A percentile compares a stretch with the other conserved stretches of the same genome.
Conservation (phyloP, 75 land plant genomes). For the Chamaecyparis obtusa region DNA sequence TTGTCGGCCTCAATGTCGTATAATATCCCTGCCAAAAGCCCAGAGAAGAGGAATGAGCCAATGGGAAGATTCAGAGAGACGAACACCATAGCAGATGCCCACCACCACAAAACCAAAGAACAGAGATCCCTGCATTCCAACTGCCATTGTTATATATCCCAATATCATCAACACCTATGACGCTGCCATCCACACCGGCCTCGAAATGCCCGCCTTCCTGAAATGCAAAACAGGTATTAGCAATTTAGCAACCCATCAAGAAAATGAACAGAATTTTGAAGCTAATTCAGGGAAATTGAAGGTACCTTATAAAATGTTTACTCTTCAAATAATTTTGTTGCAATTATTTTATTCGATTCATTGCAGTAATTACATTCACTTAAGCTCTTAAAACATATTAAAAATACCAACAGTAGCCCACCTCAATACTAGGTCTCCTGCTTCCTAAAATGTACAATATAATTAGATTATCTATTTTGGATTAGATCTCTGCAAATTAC, state of each 20-base stretch:
- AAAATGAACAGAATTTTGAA: not conserved
- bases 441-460: too few relatives aligned
- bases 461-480: too few relatives aligned
- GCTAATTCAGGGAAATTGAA: not conserved
- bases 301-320: constrained; percentile 74
- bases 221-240: not conserved
- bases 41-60: constrained; percentile 73
- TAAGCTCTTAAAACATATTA: too few relatives aligned
- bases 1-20: constrained; percentile 60
- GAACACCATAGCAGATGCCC: constrained; percentile 64
- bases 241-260: not conserved
- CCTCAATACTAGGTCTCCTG: too few relatives aligned
- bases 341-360: too few relatives aligned
- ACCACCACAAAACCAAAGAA: constrained; percentile 53
- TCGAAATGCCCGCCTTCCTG: constrained; percentile 45
- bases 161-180: constrained; percentile 49
- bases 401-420: too few relatives aligned
- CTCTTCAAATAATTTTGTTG: too few relatives aligned
- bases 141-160: constrained; percentile 47
- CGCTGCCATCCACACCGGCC: constrained; percentile 57
- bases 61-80: constrained; percentile 62
- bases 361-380: too few relatives aligned
- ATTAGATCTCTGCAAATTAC: too few relatives aligned
- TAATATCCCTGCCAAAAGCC: constrained; percentile 59
- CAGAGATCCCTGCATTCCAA: constrained; percentile 48